Evolutionary conservation across 2,329 filamentous ascomycete species (phyloP), one percentile per base, ranked within the genome.

Genomic region (Ceratocystiopsis sp.): DNA sequence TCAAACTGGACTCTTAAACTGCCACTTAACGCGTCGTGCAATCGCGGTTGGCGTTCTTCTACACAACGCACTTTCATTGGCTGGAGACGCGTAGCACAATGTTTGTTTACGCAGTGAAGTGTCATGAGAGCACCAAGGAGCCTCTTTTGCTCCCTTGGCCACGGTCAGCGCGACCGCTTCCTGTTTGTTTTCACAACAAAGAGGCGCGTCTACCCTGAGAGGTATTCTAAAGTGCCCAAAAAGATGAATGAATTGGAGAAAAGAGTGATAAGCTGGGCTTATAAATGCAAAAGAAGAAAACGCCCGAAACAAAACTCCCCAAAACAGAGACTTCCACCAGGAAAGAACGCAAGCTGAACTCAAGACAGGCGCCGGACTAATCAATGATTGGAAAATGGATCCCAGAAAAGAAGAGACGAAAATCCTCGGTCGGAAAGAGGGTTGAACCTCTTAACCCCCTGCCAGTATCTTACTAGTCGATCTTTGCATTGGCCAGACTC

Each of bases 401-500:
- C 19, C 17, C 3, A 8, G 34, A 21, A 35, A 12, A 35, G 18
- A 3, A 35, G 15, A 42, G 18, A 19, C 17, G 16, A 33, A 36
- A 39, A 35, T 15, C 7, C 25, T 9, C 10, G 10, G 25, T 10
- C 25, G 6, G 15, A 4, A 35, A 18, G 17, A 25, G 29, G 39
- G 8, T n/a, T 13, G 29, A n/a, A 9, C 37, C 32, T 15, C 37
- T 8, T 11, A 17, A 2, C n/a, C 18, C n/a, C 16, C 37, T 5
- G 11, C 29, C 8, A 21, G 19, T 21, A n/a, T n/a, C n/a, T n/a
- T n/a, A 52, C 55, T 66, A 86, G 59, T 89, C 83, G 53, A 86
- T 75, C 62, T 84, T 84, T 17, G 83, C 83, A 53, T 70, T 76
- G 46, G 78, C 76, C 37, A 89, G 66, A 53, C 71, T 75, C 48